Evolutionary conservation across 202 grass and related monocot genomes (phyloP).

Genomic region (Schoenoplectus triqueter): DNA sequence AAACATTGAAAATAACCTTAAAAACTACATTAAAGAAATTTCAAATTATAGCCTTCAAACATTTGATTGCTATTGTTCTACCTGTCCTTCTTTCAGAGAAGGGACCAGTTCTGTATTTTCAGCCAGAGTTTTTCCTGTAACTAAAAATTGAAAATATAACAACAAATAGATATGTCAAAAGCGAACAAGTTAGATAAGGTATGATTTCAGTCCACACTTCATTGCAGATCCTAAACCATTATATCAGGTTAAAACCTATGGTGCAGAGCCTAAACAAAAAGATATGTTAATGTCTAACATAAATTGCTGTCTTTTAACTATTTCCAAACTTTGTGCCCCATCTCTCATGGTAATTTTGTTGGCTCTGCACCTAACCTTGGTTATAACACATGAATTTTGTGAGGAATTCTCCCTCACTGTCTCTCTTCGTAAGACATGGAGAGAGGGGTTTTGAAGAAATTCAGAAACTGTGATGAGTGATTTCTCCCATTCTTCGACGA

Average conservation of each 20-base stretch:
- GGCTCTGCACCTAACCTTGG: neutral
- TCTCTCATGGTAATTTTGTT: neutral
- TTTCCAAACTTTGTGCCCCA: neutral
- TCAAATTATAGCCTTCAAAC: slow-evolving; percentile 32
- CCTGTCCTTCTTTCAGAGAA: slow-evolving; percentile 82
- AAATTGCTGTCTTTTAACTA: neutral
- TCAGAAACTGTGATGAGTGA: neutral
- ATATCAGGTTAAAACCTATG: slow-evolving; percentile 5
- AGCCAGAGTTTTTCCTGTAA: slow-evolving; percentile 92
- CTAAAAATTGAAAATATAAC: slow-evolving; percentile 46
- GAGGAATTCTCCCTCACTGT: neutral
- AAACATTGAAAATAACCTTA: slow-evolving; percentile 29
- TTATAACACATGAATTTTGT: neutral
- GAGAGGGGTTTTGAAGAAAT: neutral
- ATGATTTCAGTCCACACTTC: neutral
- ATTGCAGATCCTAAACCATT: slow-evolving; percentile 4
- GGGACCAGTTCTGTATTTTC: slow-evolving; percentile 92
- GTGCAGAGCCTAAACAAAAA: neutral
- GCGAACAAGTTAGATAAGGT: neutral
- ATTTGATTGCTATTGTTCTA: slow-evolving; percentile 35
- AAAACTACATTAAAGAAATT: slow-evolving; percentile 29
- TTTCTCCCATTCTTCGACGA: neutral
- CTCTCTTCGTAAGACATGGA: neutral
- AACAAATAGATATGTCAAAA: slow-evolving; percentile 15
- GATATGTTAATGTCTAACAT: neutral